phyloP scores from a whole-genome alignment of 495 filamentous ascomycete species.

The Trichoderma parareesei region DNA sequence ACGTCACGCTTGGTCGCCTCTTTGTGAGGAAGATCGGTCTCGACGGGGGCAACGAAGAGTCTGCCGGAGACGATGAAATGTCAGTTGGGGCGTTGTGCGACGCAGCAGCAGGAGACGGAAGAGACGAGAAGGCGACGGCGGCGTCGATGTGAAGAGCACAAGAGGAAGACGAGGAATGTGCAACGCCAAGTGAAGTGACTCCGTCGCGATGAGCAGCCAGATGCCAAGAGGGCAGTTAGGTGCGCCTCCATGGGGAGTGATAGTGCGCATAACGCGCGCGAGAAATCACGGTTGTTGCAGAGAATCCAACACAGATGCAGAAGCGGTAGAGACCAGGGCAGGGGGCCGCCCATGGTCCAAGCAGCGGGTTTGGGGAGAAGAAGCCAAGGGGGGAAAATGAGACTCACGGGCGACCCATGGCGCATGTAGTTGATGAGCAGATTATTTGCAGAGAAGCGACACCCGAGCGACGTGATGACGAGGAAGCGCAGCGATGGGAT shows the following conservation, averaged over 20 bases:
- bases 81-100: not conserved
- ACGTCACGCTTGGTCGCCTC: not conserved
- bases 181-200: not conserved
- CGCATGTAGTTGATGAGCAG: conserved; percentile 14
- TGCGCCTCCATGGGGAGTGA: not conserved
- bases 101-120: not conserved
- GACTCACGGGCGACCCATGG: conserved; percentile 80
- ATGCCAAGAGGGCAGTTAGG: not conserved
- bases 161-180: not conserved
- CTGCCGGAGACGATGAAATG: conserved; percentile 19
- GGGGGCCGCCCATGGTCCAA: conserved; percentile 1
- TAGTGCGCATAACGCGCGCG: not conserved
- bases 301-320: not conserved
- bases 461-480: not conserved
- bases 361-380: not conserved
- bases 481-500: conserved; percentile 5
- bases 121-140: not conserved
- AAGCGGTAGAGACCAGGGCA: not conserved
- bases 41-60: conserved; percentile 45
- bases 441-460: not conserved
- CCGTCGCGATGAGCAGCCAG: not conserved
- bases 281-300: not conserved
- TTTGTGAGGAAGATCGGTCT: conserved; percentile 48
- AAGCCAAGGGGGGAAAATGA: conserved; percentile 13
- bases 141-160: not conserved